Evolutionary conservation across 2,329 filamentous ascomycete genomes (phyloP), one percentile per base, ranked within the genome.

Genomic region (Lasiodiplodia citricola): DNA sequence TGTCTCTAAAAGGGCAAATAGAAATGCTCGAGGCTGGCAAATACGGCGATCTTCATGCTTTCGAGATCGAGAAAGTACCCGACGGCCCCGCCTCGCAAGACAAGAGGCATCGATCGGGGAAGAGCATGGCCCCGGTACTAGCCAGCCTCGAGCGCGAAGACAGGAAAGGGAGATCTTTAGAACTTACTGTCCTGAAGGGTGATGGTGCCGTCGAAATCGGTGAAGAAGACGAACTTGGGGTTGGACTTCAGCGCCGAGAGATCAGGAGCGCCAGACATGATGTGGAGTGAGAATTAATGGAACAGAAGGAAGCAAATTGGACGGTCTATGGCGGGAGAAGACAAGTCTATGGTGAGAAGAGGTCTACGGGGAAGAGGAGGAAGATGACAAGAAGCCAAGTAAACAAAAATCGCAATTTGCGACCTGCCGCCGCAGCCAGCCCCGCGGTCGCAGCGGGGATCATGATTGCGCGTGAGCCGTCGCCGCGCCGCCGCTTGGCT

Each of bases 121-220:
- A 35, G 31, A 35, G 31, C 31, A 35, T 35, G 31, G 31, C 31
- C n/a, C 44, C 44, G 18, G 44, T 47, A 47, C 21, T 4, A 28
- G 35, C 57, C n/a, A 25, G 41, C 10, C 38, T 28, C 50, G 13
- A 7, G 37, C 21, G 2, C 35, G 14, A 10, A 18, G 4, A 68
- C 44, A 65, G 52, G 23, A 47, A 58, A 28, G 56, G 52, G 56
- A 52, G 58, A 56, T 52, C 50, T 50, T 70, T 65, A 69, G 68
- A 60, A 83, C 85, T 77, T 76, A 87, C 87, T 89, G 80, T 91
- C 89, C 76, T 88, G 84, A 68, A 89, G 86, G 60, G 95, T 97
- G 79, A 97, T 95, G 66, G 94, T 98, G 76, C 96, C 96, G 82
- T 99, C 96, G 79, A 98, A 98, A 83, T 99, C 96, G 74, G 94